Percentiles rank a stretch among this genome's conserved stretches.
Conservation (phyloP, 2,329 filamentous ascomycete genomes). For the Leptosphaerulina australis region DNA sequence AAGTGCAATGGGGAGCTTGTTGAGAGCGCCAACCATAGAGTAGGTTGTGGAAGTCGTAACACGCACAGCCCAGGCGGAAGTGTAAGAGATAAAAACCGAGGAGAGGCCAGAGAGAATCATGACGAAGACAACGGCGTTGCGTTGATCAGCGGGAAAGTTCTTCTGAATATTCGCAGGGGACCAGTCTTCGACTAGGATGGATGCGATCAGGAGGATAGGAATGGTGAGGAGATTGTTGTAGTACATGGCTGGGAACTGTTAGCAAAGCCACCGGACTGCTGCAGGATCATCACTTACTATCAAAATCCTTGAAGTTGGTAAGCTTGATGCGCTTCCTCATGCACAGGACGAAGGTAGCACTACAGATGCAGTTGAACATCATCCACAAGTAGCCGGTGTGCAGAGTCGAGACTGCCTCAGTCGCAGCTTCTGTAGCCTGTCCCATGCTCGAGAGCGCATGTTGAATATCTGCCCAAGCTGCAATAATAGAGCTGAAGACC, state of each 20-base stretch:
- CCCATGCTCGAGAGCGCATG: constrained; percentile 73
- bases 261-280: constrained; percentile 26
- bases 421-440: constrained; percentile 62
- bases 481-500: constrained; percentile 92
- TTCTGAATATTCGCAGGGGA: constrained; percentile 77
- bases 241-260: constrained; percentile 80
- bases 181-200: constrained; percentile 90
- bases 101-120: constrained; percentile 95
- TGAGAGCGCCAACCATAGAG: constrained; percentile 96
- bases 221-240: constrained; percentile 99
- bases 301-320: constrained; percentile 99
- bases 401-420: constrained; percentile 80
- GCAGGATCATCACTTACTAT: constrained; percentile 69
- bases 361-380: constrained; percentile 94
- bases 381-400: constrained; percentile 98
- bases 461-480: constrained; percentile 96
- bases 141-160: constrained; percentile 86
- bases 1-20: constrained; percentile 95
- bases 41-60: constrained; percentile 97
- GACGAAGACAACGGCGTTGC: constrained; percentile 79
- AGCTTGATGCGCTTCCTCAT: constrained; percentile 99
- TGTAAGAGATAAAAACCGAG: constrained; percentile 99
- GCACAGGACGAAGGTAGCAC: constrained; percentile 82
- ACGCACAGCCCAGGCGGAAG: constrained; percentile 97
- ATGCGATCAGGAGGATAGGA: constrained; percentile 82